These are phyloP conservation scores for Cyclocybe aegerita DNA, from an alignment of 768 basidiomycete species.

Conservation along the genomic window DNA sequence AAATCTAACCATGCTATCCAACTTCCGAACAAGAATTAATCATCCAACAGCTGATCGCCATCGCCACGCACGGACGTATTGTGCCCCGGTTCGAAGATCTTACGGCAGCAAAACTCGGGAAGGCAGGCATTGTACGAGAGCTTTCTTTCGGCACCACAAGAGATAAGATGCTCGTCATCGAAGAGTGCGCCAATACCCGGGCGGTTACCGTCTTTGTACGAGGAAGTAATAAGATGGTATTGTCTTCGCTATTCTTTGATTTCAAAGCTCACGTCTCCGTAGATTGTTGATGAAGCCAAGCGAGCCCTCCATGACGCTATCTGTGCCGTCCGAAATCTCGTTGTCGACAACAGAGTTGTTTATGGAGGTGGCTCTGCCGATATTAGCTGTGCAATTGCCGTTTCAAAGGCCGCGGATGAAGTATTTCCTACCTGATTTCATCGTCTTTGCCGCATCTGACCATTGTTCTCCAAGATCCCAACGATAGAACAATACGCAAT, in stretches of 20 bases:
- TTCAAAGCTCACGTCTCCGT: not conserved
- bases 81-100: conserved; percentile 98
- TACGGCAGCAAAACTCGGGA: conserved; percentile 85
- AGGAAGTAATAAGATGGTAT: conserved; percentile 98
- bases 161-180: conserved; percentile 99
- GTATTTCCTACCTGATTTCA: conserved; percentile 33
- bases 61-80: conserved; percentile 97
- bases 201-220: conserved; percentile 98
- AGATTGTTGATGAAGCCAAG: conserved; percentile 99
- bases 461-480: conserved; percentile 62
- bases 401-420: conserved; percentile 92
- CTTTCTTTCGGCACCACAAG: conserved; percentile 95
- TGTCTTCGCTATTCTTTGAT: conserved; percentile 4
- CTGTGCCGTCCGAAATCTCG: conserved; percentile 94
- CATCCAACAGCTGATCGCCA: conserved; percentile 80
- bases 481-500: conserved; percentile 99
- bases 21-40: not conserved
- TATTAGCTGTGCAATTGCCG: conserved; percentile 92
- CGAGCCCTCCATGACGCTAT: conserved; percentile 97
- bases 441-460: not conserved
- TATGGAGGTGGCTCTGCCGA: conserved; percentile 99
- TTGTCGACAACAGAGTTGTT: conserved; percentile 94
- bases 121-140: conserved; percentile 92
- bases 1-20: not conserved
- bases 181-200: conserved; percentile 95